Percentiles rank a stretch among this genome's conserved stretches.
Conservation (phyloP, 2,329 filamentous ascomycete genomes). For the Ramichloridium luteum region DNA sequence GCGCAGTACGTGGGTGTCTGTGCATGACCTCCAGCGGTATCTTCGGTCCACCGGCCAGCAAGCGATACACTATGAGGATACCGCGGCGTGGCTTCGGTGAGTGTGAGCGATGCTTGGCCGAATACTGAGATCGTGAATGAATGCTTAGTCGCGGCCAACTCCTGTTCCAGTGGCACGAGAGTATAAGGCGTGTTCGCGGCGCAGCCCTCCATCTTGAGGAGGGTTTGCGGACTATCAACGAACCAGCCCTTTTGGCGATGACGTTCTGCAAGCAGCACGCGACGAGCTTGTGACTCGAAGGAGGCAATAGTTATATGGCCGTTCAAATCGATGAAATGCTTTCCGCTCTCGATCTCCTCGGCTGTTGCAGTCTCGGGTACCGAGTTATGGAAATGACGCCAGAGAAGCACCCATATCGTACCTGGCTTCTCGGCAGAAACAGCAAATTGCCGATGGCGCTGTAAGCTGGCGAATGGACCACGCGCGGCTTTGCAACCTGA, state of each 20-base stretch:
- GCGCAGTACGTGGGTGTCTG: constrained; percentile 62
- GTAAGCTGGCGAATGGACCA: constrained; percentile 60
- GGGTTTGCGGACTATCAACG: constrained; percentile 84
- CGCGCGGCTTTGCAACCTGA: constrained; percentile 22
- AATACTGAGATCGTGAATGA: constrained; percentile 82
- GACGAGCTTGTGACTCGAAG: constrained; percentile 57
- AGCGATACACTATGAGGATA: constrained; percentile 49
- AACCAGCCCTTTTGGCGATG: constrained; percentile 67
- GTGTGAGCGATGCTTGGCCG: constrained; percentile 48
- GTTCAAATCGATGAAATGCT: constrained; percentile 26
- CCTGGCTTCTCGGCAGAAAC: constrained; percentile 43
- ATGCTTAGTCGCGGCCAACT: constrained; percentile 59
- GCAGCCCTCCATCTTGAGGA: constrained; percentile 61
- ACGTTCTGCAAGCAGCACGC: constrained; percentile 62
- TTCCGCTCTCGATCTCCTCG: constrained; percentile 34
- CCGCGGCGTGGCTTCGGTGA: constrained; percentile 50
- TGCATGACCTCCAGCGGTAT: constrained; percentile 75
- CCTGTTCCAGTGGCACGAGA: constrained; percentile 65
- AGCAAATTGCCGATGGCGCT: constrained; percentile 51
- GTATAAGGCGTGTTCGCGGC: constrained; percentile 42
- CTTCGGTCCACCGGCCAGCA: constrained; percentile 58
- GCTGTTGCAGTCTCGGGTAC: constrained; percentile 16
- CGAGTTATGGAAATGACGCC: constrained; percentile 56
- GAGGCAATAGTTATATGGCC: constrained; percentile 84
- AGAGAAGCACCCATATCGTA: constrained; percentile 71